phyloP scores from a whole-genome alignment of 495 filamentous ascomycete species.

The Thozetella sp. region DNA sequence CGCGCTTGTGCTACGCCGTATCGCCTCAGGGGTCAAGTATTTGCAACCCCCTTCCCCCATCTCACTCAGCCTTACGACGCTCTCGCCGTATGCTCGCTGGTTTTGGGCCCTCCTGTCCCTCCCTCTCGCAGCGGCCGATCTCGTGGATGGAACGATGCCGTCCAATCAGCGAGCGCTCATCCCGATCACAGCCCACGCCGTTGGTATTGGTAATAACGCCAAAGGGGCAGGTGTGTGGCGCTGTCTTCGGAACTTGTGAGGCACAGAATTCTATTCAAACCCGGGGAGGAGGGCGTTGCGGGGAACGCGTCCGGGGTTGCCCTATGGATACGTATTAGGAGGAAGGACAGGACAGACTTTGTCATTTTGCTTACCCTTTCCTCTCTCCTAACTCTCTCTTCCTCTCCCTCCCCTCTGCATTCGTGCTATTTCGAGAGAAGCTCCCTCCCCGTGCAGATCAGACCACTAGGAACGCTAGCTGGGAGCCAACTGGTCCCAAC shows the following conservation, averaged over 20 bases:
- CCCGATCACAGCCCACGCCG: not conserved
- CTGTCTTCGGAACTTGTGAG: slow-evolving; percentile 1
- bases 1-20: no score
- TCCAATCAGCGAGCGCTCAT: not conserved
- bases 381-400: no score
- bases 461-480: no score
- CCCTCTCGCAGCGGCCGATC: not conserved
- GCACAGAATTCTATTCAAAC: not conserved
- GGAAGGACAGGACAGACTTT: no score
- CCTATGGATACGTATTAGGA: no score
- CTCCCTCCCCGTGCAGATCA: no score
- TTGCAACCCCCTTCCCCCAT: no score
- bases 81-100: not conserved
- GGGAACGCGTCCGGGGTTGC: not conserved
- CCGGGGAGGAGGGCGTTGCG: not conserved
- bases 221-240: not conserved
- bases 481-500: no score
- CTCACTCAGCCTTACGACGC: not conserved
- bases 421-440: no score
- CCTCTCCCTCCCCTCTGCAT: no score
- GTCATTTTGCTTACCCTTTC: no score
- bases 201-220: not conserved
- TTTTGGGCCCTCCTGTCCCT: not conserved
- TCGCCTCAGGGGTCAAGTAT: no score
- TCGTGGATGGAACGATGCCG: not conserved